Conservation (phyloP, 225 moss, liverwort and hornwort species). For the Pseudoscleropodium purum region DNA sequence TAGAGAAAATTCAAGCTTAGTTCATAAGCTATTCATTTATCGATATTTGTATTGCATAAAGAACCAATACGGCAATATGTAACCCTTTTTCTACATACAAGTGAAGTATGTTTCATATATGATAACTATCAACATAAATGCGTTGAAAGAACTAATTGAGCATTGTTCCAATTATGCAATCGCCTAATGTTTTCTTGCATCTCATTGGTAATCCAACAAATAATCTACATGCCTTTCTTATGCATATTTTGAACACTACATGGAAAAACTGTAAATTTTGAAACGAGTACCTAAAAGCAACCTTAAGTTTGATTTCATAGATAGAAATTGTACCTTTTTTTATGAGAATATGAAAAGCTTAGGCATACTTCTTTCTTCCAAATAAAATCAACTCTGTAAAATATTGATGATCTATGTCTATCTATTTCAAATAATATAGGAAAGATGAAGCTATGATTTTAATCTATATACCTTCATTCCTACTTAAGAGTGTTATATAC, state of each 20-base stretch:
- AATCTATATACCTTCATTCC: fast-evolving
- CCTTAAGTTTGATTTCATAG: fast-evolving
- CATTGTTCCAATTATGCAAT: neutral
- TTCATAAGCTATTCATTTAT: neutral
- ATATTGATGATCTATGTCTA: neutral
- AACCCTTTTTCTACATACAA: neutral
- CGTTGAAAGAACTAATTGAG: neutral
- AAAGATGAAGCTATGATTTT: neutral
- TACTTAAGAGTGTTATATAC: neutral
- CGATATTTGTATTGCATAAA: neutral
- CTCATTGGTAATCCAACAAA: fast-evolving
- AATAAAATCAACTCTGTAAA: no score
- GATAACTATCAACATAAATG: no score
- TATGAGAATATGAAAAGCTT: neutral
- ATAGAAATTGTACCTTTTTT: fast-evolving
- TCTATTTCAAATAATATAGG: neutral
- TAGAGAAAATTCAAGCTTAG: neutral
- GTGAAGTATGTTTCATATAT: neutral
- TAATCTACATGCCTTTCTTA: neutral
- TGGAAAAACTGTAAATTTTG: neutral
- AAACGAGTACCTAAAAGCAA: neutral
- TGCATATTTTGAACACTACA: neutral
- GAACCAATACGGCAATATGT: fast-evolving
- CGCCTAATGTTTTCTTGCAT: no score
- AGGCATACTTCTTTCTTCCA: fast-evolving